A percentile compares a stretch with the other conserved stretches of the same genome.
phyloP scores from a whole-genome alignment of 2,329 filamentous ascomycete genomes.

The Simplicillium aogashimaense region DNA sequence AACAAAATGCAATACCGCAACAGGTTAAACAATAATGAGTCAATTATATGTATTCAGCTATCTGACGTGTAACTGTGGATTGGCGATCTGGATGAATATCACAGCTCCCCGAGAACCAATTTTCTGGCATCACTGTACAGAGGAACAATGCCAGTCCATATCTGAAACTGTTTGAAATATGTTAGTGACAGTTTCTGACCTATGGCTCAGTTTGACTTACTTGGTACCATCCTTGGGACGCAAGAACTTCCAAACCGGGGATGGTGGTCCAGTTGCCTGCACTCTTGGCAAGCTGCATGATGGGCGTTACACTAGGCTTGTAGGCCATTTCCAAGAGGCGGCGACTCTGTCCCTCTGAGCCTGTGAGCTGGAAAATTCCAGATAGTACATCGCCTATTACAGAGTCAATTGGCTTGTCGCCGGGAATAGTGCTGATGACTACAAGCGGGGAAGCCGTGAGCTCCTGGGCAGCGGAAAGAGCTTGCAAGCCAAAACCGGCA shows the following conservation, averaged over 20 bases:
- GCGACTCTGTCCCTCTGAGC: slow-evolving; percentile 28
- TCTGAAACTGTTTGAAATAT: slow-evolving; percentile 49
- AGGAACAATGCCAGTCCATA: slow-evolving; percentile 76
- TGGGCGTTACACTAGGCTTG: slow-evolving; percentile 70
- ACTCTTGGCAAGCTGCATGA: slow-evolving; percentile 75
- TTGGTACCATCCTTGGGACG: slow-evolving; percentile 84
- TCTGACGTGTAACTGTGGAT: too few species aligned
- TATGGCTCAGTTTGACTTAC: slow-evolving; percentile 32
- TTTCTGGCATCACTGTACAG: slow-evolving; percentile 59
- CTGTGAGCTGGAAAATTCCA: slow-evolving; percentile 33
- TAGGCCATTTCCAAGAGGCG: slow-evolving; percentile 94
- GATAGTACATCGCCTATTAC: slow-evolving; percentile 56
- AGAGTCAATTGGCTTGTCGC: slow-evolving; percentile 71
- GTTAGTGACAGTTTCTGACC: slow-evolving; percentile 10
- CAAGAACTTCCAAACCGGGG: slow-evolving; percentile 78
- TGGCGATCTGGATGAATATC: not conserved
- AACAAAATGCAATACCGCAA: too few species aligned
- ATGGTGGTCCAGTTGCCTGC: slow-evolving; percentile 69
- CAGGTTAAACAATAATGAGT: too few species aligned
- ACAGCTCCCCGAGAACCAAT: slow-evolving; percentile 37
- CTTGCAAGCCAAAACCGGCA: slow-evolving; percentile 55
- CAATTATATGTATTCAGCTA: too few species aligned
- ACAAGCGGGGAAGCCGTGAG: slow-evolving; percentile 48
- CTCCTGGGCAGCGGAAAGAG: slow-evolving; percentile 45
- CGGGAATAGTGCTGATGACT: slow-evolving; percentile 84